Evolutionary conservation across 129 eudicot species (phyloP).

Genomic region (Logfia minima): DNA sequence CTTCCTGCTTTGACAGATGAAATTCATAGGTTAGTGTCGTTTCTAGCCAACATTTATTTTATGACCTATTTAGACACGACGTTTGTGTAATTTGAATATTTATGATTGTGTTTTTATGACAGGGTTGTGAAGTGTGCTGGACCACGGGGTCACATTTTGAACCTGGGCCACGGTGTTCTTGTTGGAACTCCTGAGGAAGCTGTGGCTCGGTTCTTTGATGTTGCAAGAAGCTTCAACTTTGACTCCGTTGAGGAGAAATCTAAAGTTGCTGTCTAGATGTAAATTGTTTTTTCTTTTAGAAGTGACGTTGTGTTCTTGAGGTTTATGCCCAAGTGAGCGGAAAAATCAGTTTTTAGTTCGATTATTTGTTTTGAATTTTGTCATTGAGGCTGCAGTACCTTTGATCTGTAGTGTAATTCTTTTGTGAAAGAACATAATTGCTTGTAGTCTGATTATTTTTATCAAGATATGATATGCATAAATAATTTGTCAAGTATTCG

Average conservation of each 20-base stretch:
- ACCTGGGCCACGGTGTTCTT: constrained; percentile 97
- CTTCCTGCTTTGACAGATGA: constrained; percentile 85
- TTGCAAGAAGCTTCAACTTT: constrained; percentile 75
- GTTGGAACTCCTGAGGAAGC: constrained; percentile 99
- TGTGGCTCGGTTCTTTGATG: constrained; percentile 93
- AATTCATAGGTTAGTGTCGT: constrained; percentile 61
- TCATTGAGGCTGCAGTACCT: constrained; percentile 15
- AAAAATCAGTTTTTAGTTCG: constrained; percentile 1
- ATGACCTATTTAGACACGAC: neutral
- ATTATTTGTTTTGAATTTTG: constrained; percentile 17
- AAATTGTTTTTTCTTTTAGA: constrained; percentile 18
- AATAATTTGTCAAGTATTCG: neutral
- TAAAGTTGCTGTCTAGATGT: constrained; percentile 47
- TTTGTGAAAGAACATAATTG: constrained; percentile 21
- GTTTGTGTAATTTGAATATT: neutral
- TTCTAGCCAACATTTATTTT: neutral
- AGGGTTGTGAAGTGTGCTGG: constrained; percentile 97
- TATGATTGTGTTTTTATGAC: constrained; percentile 29
- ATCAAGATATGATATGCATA: constrained; percentile 17
- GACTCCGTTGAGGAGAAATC: constrained; percentile 44
- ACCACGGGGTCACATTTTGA: constrained; percentile 75
- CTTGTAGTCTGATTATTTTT: constrained; percentile 19
- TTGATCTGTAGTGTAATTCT: constrained; percentile 23
- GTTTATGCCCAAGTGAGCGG: constrained; percentile 8
- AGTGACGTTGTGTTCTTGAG: constrained; percentile 7